phyloP scores from a whole-genome alignment of 2,329 filamentous ascomycete genomes.

The Scedosporium aurantiacum region DNA sequence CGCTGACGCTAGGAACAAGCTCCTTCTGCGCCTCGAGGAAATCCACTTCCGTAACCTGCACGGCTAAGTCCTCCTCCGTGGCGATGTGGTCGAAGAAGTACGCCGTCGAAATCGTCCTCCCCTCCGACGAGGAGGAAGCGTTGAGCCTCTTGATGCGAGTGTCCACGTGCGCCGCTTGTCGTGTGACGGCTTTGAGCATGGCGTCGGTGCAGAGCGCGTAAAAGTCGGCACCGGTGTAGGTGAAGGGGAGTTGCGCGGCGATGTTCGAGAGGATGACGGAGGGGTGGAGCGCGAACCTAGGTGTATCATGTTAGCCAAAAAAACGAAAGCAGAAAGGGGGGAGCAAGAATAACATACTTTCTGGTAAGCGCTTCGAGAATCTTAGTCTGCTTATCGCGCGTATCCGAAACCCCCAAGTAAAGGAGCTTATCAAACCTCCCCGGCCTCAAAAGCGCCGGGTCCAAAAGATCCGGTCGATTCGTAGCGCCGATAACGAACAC shows the following conservation, averaged over 20 bases:
- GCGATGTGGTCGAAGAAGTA: conserved; percentile 95
- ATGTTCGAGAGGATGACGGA: conserved; percentile 65
- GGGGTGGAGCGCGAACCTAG: conserved; percentile 73
- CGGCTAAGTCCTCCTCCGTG: conserved; percentile 68
- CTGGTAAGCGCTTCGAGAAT: conserved; percentile 90
- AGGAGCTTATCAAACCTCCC: conserved; percentile 98
- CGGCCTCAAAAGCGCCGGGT: conserved; percentile 78
- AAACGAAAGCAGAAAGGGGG: background rate
- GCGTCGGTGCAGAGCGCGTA: conserved; percentile 96
- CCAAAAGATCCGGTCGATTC: conserved; percentile 85
- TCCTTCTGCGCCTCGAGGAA: conserved; percentile 75
- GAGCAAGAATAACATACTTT: conserved; percentile 49
- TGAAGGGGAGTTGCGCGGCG: conserved; percentile 73
- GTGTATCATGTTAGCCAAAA: conserved; percentile 7
- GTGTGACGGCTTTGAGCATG: conserved; percentile 96
- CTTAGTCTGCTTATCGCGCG: conserved; percentile 88
- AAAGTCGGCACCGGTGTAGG: conserved; percentile 93
- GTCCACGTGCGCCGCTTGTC: conserved; percentile 76
- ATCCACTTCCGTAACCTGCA: conserved; percentile 82
- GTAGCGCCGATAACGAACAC: conserved; percentile 97
- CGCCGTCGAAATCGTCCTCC: conserved; percentile 61
- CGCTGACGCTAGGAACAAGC: conserved; percentile 85
- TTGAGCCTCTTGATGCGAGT: conserved; percentile 67
- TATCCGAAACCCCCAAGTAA: conserved; percentile 91
- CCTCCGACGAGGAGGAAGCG: conserved; percentile 22